Evolutionary conservation across 768 basidiomycete species (phyloP).

Genomic region (Dentipellis sp.): DNA sequence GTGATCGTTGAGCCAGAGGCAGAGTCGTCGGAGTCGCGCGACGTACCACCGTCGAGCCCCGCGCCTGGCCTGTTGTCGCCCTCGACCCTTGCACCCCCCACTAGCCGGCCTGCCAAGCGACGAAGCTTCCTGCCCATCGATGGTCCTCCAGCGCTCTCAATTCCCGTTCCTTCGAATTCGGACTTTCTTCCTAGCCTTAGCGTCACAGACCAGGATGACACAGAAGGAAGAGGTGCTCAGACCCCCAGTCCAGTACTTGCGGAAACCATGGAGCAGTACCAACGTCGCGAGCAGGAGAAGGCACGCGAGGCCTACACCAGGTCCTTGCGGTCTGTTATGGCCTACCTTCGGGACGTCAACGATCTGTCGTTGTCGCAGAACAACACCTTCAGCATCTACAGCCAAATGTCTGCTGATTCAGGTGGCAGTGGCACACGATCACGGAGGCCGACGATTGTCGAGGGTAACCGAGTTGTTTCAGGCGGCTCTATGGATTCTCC

Average conservation of each 20-base stretch:
- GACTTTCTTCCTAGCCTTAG: slow-evolving; percentile 47
- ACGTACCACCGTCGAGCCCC: slow-evolving; percentile 1
- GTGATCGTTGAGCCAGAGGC: slow-evolving; percentile 6
- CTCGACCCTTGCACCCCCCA: slow-evolving; percentile 28
- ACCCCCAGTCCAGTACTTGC: slow-evolving; percentile 38
- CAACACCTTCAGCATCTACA: slow-evolving; percentile 52
- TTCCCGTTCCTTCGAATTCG: slow-evolving; percentile 56
- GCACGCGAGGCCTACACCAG: slow-evolving; percentile 64
- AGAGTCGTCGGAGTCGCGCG: slow-evolving; percentile 3
- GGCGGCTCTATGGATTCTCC: slow-evolving; percentile 30
- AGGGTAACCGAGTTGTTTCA: slow-evolving; percentile 47
- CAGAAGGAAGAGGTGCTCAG: slow-evolving; percentile 18
- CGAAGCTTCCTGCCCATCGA: slow-evolving; percentile 88
- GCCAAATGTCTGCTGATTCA: slow-evolving; percentile 36
- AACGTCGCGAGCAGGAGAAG: slow-evolving; percentile 63
- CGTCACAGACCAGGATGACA: slow-evolving; percentile 26
- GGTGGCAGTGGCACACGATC: slow-evolving; percentile 31
- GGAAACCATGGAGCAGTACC: slow-evolving; percentile 34
- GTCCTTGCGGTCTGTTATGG: slow-evolving; percentile 87
- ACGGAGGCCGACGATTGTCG: slow-evolving; percentile 61
- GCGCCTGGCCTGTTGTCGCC: slow-evolving; percentile 9
- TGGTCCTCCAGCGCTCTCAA: slow-evolving; percentile 47
- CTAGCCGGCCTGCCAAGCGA: slow-evolving; percentile 53
- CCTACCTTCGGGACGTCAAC: slow-evolving; percentile 92
- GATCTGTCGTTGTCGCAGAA: slow-evolving; percentile 70